Evolutionary conservation across 768 basidiomycete genomes (phyloP), one percentile per base, ranked within the genome.

Genomic region (Suillus tomentosus): DNA sequence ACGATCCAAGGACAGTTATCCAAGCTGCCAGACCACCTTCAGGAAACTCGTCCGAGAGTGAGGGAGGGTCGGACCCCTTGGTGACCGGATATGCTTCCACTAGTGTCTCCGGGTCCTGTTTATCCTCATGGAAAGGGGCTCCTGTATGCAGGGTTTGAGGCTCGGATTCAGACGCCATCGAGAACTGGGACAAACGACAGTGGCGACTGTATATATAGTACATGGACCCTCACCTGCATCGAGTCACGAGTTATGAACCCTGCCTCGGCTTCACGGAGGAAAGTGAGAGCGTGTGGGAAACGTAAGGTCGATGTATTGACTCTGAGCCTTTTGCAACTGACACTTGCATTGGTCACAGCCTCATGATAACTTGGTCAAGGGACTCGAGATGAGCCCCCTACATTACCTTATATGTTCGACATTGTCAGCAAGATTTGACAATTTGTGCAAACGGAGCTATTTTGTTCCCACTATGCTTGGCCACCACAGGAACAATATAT

Each of bases 21-120:
- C 74, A 75, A 7, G 73, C 74, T 27, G 65, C 69, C 3, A 62
- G 42, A 5, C 74, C 74, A 13, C 75, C 74, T 64, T 75, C 74
- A 0, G 74, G 74, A 36, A 75, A 76, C 13, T 68, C 66, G 22
- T 42, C 31, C 22, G 34, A 31, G 22, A 15, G 37, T 17, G 37
- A 57, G 22, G 56, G 37, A 24, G 56, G 15, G 15, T 40, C 22
- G 5, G 56, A 40, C 8, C 24, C 37, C 15, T 39, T 24, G 24
- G 15, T 15, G 22, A 40, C 14, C 17, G 37, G 24, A 14, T 17
- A 22, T 37, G 14, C 15, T 5, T 24, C 56, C 15, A 57, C 53
- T 34, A 54, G 37, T 57, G 22, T 40, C 15, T 17, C 9, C 24
- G 22, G 27, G 56, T 5, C 56, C 10, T 11, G 37, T 24, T 6